Percentiles rank a stretch among this genome's conserved stretches.
Evolutionary conservation across 192 early-diverging fungal species (phyloP).

Genomic region (Coemansia aciculifera): DNA sequence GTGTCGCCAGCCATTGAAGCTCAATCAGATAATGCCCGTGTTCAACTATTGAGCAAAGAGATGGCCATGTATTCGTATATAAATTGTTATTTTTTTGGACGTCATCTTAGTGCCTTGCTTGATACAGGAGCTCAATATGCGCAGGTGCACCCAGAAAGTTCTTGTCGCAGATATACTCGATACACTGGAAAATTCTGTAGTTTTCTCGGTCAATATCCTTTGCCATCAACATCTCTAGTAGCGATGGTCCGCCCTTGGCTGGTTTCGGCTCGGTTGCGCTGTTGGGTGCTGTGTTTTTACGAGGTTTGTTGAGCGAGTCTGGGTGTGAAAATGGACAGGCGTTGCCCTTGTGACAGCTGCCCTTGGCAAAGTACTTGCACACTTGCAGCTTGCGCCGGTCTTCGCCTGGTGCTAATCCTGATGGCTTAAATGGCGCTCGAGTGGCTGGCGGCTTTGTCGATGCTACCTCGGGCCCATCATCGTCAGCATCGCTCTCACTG

Average conservation of each 20-base stretch:
- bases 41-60: constrained; percentile 62
- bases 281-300: neutral
- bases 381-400: constrained; percentile 40
- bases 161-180: constrained; percentile 35
- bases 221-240: constrained; percentile 42
- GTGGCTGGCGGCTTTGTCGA: constrained; percentile 15
- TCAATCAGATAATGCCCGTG: constrained; percentile 74
- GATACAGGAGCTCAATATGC: constrained; percentile 13
- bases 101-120: neutral
- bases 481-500: constrained; percentile 2
- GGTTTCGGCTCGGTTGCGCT: neutral
- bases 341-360: constrained; percentile 24
- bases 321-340: constrained; percentile 39
- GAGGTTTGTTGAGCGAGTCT: constrained; percentile 5
- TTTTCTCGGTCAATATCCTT: constrained; percentile 56
- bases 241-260: constrained; percentile 1
- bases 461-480: constrained; percentile 12
- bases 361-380: constrained; percentile 37
- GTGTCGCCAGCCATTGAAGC: constrained; percentile 77
- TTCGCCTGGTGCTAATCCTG: constrained; percentile 26
- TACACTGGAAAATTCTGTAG: constrained; percentile 42
- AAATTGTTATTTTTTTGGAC: constrained; percentile 5
- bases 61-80: neutral
- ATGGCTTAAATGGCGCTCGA: constrained; percentile 24
- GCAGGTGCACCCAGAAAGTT: constrained; percentile 24